phyloP scores from a whole-genome alignment of 169 alveolate species.

The Perkinsus olseni region DNA sequence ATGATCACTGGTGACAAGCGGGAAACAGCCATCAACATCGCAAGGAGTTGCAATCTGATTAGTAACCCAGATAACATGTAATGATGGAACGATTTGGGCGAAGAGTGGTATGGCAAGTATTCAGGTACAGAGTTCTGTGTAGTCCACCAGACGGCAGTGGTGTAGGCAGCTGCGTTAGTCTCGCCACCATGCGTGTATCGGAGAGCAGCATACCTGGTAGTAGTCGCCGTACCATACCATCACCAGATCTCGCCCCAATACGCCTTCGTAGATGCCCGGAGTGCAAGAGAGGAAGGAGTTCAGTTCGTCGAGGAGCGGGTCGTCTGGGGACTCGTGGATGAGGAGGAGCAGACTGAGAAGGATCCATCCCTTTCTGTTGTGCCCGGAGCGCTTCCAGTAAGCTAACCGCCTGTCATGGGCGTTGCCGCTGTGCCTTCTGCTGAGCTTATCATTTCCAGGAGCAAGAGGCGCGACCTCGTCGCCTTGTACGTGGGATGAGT shows the following conservation, averaged over 20 bases:
- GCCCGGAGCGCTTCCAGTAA: neutral
- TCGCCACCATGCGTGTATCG: neutral
- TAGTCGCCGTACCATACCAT: neutral
- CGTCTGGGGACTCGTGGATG: neutral
- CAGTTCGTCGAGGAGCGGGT: neutral
- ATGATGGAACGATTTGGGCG: neutral
- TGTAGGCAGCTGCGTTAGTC: neutral
- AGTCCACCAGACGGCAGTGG: neutral
- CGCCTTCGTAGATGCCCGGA: neutral
- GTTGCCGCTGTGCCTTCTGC: no score
- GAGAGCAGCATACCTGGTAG: no score
- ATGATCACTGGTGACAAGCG: slow-evolving; percentile 94
- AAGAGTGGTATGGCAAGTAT: neutral
- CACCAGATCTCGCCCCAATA: neutral
- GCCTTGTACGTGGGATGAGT: neutral
- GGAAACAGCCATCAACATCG: slow-evolving; percentile 90
- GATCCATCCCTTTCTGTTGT: neutral
- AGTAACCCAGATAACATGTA: neutral
- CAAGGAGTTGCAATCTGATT: slow-evolving; percentile 21
- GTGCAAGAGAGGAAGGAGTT: neutral
- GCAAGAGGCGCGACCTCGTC: no score
- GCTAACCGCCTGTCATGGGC: neutral
- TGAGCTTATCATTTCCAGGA: no score
- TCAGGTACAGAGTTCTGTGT: neutral
- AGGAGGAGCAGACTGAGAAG: neutral